phyloP scores from a whole-genome alignment of 1,284 basidiomycete species.

The Dichomitus squalens region DNA sequence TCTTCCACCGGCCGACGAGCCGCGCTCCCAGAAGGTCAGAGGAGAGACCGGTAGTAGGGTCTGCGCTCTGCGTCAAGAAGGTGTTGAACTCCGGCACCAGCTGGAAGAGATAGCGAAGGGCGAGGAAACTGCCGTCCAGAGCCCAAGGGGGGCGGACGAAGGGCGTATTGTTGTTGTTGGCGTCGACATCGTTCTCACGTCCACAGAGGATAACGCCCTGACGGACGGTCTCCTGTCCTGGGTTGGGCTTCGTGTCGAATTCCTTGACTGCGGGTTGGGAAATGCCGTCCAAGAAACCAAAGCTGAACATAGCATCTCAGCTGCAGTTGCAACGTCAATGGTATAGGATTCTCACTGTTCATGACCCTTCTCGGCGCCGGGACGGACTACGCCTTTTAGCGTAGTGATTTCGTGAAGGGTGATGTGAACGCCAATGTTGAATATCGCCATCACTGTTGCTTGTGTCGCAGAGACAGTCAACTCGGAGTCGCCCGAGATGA shows the following conservation, averaged over 20 bases:
- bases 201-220: slow-evolving; percentile 40
- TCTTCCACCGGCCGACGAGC: slow-evolving; percentile 62
- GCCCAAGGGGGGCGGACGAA: slow-evolving; percentile 47
- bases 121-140: slow-evolving; percentile 55
- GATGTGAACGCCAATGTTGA: slow-evolving; percentile 23
- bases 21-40: slow-evolving; percentile 50
- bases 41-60: slow-evolving; percentile 39
- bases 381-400: slow-evolving; percentile 36
- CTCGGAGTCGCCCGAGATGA: slow-evolving; percentile 37
- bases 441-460: slow-evolving; percentile 11
- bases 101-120: slow-evolving; percentile 57
- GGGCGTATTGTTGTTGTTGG: slow-evolving; percentile 18
- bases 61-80: slow-evolving; percentile 46
- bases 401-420: slow-evolving; percentile 35
- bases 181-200: slow-evolving; percentile 30
- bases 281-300: slow-evolving; percentile 45
- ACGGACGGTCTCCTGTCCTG: slow-evolving; percentile 36
- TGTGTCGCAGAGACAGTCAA: slow-evolving; percentile 21
- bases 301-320: slow-evolving; percentile 21
- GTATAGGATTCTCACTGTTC: slow-evolving; percentile 30
- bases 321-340: background rate
- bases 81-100: slow-evolving; percentile 57
- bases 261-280: slow-evolving; percentile 40
- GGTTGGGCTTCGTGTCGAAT: slow-evolving; percentile 35
- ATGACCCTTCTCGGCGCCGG: slow-evolving; percentile 37